phyloP scores from a whole-genome alignment of 768 basidiomycete species.

The Mycena galericulata region DNA sequence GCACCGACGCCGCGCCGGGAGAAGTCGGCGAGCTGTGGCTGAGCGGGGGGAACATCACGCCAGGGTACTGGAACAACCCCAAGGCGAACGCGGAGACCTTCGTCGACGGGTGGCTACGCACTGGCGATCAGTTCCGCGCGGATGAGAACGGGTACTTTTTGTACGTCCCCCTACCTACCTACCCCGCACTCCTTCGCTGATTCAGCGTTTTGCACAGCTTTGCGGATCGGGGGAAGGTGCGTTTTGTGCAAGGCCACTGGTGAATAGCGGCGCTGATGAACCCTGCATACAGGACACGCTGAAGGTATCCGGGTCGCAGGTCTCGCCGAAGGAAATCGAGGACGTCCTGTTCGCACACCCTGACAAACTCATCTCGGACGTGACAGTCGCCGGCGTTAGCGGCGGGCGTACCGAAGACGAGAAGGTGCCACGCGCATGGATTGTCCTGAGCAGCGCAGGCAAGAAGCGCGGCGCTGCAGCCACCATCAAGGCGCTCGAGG shows the following conservation, averaged over 20 bases:
- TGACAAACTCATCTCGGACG: slow-evolving; percentile 70
- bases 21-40: slow-evolving; percentile 79
- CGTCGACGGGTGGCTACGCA: slow-evolving; percentile 77
- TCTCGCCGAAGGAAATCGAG: slow-evolving; percentile 86
- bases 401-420: slow-evolving; percentile 80
- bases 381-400: slow-evolving; percentile 79
- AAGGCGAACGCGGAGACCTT: slow-evolving; percentile 77
- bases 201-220: slow-evolving; percentile 63
- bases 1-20: slow-evolving; percentile 61
- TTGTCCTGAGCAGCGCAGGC: slow-evolving; percentile 72
- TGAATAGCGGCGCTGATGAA: neutral
- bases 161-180: slow-evolving; percentile 52
- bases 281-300: slow-evolving; percentile 75
- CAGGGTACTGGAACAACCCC: slow-evolving; percentile 82
- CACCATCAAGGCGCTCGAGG: slow-evolving; percentile 62
- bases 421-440: slow-evolving; percentile 82
- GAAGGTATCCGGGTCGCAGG: slow-evolving; percentile 84
- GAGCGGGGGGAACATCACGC: slow-evolving; percentile 63
- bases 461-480: slow-evolving; percentile 56
- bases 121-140: slow-evolving; percentile 77
- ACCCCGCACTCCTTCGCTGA: neutral
- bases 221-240: slow-evolving; percentile 81
- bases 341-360: slow-evolving; percentile 72
- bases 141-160: slow-evolving; percentile 74
- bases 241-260: neutral